Evolutionary conservation across 2,329 filamentous ascomycete genomes (phyloP).

Genomic region (Ceratocystis diversiconidia): DNA sequence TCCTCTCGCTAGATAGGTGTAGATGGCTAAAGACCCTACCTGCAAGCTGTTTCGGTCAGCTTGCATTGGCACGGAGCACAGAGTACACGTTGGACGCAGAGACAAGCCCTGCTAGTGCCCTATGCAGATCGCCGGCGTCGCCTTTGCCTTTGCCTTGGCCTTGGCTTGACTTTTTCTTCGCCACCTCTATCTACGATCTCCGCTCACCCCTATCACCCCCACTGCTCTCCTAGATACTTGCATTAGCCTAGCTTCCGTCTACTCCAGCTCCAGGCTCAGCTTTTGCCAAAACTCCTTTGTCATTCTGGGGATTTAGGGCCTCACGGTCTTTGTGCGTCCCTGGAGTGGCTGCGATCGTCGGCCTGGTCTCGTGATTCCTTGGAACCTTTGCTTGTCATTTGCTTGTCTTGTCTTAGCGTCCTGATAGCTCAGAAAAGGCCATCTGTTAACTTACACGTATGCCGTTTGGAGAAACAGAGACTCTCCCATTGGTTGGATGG

Average conservation of each 20-base stretch:
- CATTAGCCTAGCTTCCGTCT: background rate
- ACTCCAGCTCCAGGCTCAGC: background rate
- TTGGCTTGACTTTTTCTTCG: background rate
- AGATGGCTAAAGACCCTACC: background rate
- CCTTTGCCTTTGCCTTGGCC: background rate
- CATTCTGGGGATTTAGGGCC: background rate
- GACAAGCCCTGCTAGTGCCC: background rate
- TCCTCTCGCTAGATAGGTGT: too few species aligned
- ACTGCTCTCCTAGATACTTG: background rate
- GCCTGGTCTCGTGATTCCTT: background rate
- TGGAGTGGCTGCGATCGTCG: background rate
- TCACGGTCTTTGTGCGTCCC: background rate
- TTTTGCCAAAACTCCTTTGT: background rate
- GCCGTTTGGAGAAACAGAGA: background rate
- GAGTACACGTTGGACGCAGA: background rate
- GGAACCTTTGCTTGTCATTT: background rate
- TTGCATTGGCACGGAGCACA: background rate
- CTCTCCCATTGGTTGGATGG: background rate
- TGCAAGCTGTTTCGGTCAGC: background rate
- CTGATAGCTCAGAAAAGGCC: background rate
- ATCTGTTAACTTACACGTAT: background rate
- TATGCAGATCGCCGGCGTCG: background rate
- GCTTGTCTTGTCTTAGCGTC: background rate
- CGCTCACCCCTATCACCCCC: background rate
- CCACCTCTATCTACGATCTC: background rate